Base-by-base conservation (phyloP, 805 yeast genomes). In the Yarrowia sp. region DNA sequence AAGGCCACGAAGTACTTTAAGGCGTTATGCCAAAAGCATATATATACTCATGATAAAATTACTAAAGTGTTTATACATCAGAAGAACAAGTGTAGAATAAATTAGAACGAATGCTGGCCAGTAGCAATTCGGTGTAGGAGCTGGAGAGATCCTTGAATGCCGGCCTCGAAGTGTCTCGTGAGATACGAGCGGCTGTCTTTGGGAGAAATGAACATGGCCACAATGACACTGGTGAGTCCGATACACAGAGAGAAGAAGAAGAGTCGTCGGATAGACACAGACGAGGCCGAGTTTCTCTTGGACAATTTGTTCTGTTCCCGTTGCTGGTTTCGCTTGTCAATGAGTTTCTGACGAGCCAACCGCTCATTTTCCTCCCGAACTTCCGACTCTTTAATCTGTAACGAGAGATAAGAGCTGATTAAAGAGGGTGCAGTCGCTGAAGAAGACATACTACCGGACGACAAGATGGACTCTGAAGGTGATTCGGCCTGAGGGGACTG, bases 171-270 rank as follows among this genome's bases (percentile, higher is more conserved):
- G 15, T 59, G 50, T 45, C 65, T 42, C 16, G 50, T 59, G 36
- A 59, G 65, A 42, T 59, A 59, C 16, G 65, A 59, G 19, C 65
- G 12, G 52, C 65, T 45, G 42, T 59, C 65, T 16, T 45, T 59
- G 41, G 65, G 65, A 5, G 65, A 59, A 89, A 86, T 71, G 96
- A 89, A 73, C 94, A 90, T 78, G 97, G 92, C 72, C 89, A 87
- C 70, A 85, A 91, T 73, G 88, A 89, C 80, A 85, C 97, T 81
- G 87, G 96, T 8, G 86, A 86, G 74, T 97, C 98, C 71, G 95
- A 95, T 79, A 97, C 97, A 7, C 89, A 95, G 79, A 98, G 99
- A 59, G 52, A 59, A 59, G 65, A 59, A 59, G 42, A 59, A 59
- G 15, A 59, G 10, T 12, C 65, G 32, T 35, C 52, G 50, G 11